Evolutionary conservation across 306 rosid genomes (phyloP), one percentile per base, ranked within the genome.

Genomic region (Sicyos edulis): DNA sequence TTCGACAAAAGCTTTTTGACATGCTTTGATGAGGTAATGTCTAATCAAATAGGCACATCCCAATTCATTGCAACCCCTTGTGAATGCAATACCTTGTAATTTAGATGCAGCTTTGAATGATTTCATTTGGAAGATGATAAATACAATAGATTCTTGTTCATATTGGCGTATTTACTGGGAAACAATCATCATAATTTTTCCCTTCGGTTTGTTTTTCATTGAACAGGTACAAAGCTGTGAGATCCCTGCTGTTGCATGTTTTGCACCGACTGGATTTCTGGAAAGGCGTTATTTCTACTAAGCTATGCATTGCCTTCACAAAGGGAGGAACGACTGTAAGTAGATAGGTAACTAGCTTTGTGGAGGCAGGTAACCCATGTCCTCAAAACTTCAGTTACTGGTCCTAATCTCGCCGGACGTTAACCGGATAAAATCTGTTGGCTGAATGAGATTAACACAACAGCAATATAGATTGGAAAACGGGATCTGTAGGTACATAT

Each of bases 11-110:
- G 53, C 70, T 53, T 80, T 70, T 78, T 87, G 88, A 79, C 72
- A 53, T n/a, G 10, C 71, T 19, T 56, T 16, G 54, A n/a, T 64
- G 71, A 74, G 92, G 92, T 92, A 85, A 32, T 32, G 34, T 51
- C 73, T 69, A 51, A 50, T 53, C 45, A 49, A 68, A 52, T 37
- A 21, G 57, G 11, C 21, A 21, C 21, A 47, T 13, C 55, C 42
- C 24, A 51, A 22, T 68, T 20, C 24, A 4, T 68, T 68, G 20
- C 58, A 15, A 50, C 24, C 21, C 20, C 13, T 13, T 22, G 22
- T 13, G 45, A 22, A 44, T 21, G 8, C 55, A 6, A 6, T 66
- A 10, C 40, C 56, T 67, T 47, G 37, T 67, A 47, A 45, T 22
- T 45, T 21, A 10, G 50, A 64, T 45, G 42, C 73, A 49, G 15